Conservation (phyloP, 306 rosid species). For the Rosa chinensis region DNA sequence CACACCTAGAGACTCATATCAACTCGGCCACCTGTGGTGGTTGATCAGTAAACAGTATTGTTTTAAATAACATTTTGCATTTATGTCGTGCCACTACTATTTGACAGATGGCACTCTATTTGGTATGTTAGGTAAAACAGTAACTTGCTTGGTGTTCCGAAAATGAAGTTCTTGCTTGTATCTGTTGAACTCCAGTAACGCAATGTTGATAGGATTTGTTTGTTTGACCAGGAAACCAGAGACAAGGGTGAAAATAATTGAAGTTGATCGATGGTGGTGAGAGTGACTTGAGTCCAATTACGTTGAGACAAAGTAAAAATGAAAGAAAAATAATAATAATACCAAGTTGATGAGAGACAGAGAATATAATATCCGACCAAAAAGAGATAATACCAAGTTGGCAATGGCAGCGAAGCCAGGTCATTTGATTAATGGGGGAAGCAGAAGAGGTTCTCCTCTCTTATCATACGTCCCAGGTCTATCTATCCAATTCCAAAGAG, state of each 20-base stretch:
- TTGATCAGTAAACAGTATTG: too few relatives aligned
- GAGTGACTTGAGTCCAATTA: neutral
- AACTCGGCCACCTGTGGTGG: too few relatives aligned
- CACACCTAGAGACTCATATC: too few relatives aligned
- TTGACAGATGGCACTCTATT: too few relatives aligned
- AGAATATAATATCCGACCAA: neutral
- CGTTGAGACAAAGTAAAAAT: neutral
- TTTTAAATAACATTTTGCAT: too few relatives aligned
- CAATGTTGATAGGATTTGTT: neutral
- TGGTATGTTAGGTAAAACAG: too few relatives aligned
- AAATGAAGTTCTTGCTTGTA: too few relatives aligned
- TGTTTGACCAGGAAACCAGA: neutral
- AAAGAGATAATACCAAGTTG: neutral
- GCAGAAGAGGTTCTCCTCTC: neutral
- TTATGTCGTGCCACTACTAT: too few relatives aligned
- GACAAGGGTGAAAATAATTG: neutral
- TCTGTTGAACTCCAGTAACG: neutral
- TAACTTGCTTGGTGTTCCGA: neutral
- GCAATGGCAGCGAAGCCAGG: slow-evolving; percentile 22
- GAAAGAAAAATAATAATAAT: neutral
- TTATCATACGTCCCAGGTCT: neutral
- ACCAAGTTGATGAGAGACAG: neutral
- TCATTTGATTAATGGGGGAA: neutral
- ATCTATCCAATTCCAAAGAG: neutral
- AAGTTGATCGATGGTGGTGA: neutral